A percentile compares a stretch with the other conserved stretches of the same genome.
phyloP scores from a whole-genome alignment of 208 protist genomes.

The Leishmania mexicana region DNA sequence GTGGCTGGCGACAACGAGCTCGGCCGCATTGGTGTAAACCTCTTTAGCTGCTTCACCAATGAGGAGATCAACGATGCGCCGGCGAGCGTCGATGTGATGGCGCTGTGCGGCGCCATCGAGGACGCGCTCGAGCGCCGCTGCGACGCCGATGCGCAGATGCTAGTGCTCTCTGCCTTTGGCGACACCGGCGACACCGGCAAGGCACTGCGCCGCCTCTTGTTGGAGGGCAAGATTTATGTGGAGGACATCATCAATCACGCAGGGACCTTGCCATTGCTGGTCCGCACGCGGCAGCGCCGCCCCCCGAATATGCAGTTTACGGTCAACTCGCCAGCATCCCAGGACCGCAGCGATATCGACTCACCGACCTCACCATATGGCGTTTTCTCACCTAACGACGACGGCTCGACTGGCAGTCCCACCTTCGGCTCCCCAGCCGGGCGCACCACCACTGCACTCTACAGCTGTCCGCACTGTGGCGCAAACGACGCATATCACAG shows the following conservation, averaged over 20 bases:
- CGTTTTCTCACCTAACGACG: conserved; percentile 22
- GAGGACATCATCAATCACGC: conserved; percentile 49
- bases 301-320: conserved; percentile 14
- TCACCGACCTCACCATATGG: conserved; percentile 31
- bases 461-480: conserved; percentile 70
- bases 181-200: conserved; percentile 33
- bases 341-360: neutral
- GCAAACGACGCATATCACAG: conserved; percentile 60
- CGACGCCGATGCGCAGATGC: conserved; percentile 42
- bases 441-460: conserved; percentile 54
- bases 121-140: conserved; percentile 28
- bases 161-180: conserved; percentile 39
- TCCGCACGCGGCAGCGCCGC: conserved; percentile 30
- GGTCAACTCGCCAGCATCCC: conserved; percentile 4
- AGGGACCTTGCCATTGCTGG: conserved; percentile 34
- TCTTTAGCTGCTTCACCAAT: conserved; percentile 72
- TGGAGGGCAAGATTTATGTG: conserved; percentile 50
- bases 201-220: conserved; percentile 48
- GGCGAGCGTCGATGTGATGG: conserved; percentile 29
- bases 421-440: conserved; percentile 39
- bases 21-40: conserved; percentile 56
- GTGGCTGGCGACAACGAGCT: conserved; percentile 34
- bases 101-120: conserved; percentile 41
- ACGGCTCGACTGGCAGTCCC: conserved; percentile 24
- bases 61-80: conserved; percentile 63